Conservation (phyloP, 805 yeast species). For the Priceomyces haplophilus region DNA sequence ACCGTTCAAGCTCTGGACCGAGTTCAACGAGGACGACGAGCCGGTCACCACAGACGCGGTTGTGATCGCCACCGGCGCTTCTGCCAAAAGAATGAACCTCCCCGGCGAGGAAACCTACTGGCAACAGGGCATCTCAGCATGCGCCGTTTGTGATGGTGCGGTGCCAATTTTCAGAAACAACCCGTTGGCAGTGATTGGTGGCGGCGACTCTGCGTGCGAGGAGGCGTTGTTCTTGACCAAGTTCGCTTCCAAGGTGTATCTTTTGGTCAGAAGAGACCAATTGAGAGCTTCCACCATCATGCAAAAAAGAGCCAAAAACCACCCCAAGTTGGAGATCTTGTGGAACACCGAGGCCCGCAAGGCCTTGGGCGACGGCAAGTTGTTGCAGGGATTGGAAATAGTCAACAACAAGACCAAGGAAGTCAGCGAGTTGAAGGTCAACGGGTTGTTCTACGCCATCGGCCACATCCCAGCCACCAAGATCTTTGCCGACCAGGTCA, state of each 20-base stretch:
- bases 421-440: conserved; percentile 66
- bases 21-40: conserved; percentile 86
- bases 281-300: conserved; percentile 94
- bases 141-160: conserved; percentile 99
- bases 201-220: conserved; percentile 99
- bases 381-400: conserved; percentile 61
- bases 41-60: conserved; percentile 93
- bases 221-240: conserved; percentile 96
- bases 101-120: conserved; percentile 98
- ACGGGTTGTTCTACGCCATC: conserved; percentile 95
- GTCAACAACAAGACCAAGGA: conserved; percentile 72
- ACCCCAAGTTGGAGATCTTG: conserved; percentile 87
- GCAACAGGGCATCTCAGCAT: conserved; percentile 99
- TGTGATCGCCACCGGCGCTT: conserved; percentile 95
- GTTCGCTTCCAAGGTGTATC: conserved; percentile 92
- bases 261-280: conserved; percentile 90
- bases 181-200: conserved; percentile 97
- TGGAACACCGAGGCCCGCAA: conserved; percentile 82
- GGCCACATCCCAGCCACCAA: conserved; percentile 96
- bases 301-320: conserved; percentile 86
- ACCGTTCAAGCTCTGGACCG: conserved; percentile 97
- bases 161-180: conserved; percentile 97
- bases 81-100: conserved; percentile 88
- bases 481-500: conserved; percentile 72
- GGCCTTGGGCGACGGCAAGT: conserved; percentile 92